Conservation (phyloP, 768 basidiomycete genomes). For the Pisolithus sp. region DNA sequence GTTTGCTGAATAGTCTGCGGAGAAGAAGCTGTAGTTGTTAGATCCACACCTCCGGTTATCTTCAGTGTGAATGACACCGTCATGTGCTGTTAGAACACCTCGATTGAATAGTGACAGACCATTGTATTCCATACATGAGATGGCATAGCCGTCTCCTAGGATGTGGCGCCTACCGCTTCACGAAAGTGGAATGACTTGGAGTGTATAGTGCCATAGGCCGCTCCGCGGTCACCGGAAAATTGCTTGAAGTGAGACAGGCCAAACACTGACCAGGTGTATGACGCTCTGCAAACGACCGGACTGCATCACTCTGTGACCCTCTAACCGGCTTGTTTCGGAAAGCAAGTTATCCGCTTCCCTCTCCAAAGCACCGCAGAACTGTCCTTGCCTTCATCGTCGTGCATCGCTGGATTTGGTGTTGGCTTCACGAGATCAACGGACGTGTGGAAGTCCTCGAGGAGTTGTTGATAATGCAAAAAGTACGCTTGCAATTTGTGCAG, state of each 20-base stretch:
- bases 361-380: not conserved
- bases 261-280: conserved; percentile 22
- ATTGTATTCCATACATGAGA: conserved; percentile 65
- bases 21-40: conserved; percentile 39
- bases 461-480: conserved; percentile 45
- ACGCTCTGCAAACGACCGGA: conserved; percentile 28
- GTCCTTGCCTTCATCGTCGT: conserved; percentile 3
- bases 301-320: conserved; percentile 21
- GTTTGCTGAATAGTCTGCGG: conserved; percentile 54
- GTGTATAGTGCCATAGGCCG: not conserved
- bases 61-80: conserved; percentile 72
- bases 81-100: conserved; percentile 74
- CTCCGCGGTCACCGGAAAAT: conserved; percentile 36
- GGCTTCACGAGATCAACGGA: conserved; percentile 42
- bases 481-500: conserved; percentile 51
- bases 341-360: conserved; percentile 24
- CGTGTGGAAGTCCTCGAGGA: conserved; percentile 50
- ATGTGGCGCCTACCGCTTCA: conserved; percentile 46
- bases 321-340: conserved; percentile 37
- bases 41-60: conserved; percentile 71
- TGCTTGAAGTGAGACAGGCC: conserved; percentile 64
- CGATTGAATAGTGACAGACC: conserved; percentile 81
- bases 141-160: not conserved
- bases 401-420: conserved; percentile 46
- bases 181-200: conserved; percentile 46